These are phyloP conservation scores for Phtheirospermum japonicum DNA, from an alignment of 257 asterid species.

Conservation along the genomic window DNA sequence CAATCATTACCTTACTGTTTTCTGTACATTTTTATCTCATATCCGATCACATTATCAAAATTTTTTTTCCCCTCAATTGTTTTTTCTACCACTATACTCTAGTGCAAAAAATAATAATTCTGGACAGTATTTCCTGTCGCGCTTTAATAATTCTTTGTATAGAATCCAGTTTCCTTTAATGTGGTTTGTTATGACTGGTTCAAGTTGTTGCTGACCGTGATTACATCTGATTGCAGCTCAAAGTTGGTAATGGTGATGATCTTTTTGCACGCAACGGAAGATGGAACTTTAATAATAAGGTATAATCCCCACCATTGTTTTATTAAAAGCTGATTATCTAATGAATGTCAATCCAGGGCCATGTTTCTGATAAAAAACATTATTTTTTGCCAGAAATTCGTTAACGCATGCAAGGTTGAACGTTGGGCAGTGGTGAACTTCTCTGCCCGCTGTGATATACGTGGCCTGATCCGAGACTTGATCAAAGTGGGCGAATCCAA, in stretches of 20 bases:
- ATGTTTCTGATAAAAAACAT: neutral
- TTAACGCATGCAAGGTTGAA: slow-evolving; percentile 61
- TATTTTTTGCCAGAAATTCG: slow-evolving; percentile 50
- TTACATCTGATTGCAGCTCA: slow-evolving; percentile 56
- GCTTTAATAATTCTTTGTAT: too few relatives aligned
- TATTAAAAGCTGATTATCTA: slow-evolving; percentile 6
- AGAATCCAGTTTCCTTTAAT: neutral
- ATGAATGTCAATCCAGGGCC: neutral
- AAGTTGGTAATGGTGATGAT: slow-evolving; percentile 83
- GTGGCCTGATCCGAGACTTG: slow-evolving; percentile 55
- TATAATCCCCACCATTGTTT: neutral
- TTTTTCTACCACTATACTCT: too few relatives aligned
- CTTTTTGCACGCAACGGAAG: slow-evolving; percentile 74
- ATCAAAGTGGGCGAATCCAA: slow-evolving; percentile 61
- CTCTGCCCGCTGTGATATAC: slow-evolving; percentile 78
- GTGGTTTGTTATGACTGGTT: neutral
- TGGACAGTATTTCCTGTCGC: too few relatives aligned
- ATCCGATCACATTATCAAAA: too few relatives aligned
- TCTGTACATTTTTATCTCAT: too few relatives aligned
- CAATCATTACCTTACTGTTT: too few relatives aligned
- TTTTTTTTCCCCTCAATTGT: too few relatives aligned
- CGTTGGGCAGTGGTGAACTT: slow-evolving; percentile 90
- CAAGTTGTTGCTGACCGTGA: slow-evolving; percentile 11
- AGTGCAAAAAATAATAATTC: too few relatives aligned
- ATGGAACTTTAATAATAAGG: slow-evolving; percentile 91